Percentiles rank a stretch among this genome's conserved stretches.
These are phyloP conservation scores for Malus asiatica DNA, from an alignment of 306 rosid genomes.

Conservation along the genomic window DNA sequence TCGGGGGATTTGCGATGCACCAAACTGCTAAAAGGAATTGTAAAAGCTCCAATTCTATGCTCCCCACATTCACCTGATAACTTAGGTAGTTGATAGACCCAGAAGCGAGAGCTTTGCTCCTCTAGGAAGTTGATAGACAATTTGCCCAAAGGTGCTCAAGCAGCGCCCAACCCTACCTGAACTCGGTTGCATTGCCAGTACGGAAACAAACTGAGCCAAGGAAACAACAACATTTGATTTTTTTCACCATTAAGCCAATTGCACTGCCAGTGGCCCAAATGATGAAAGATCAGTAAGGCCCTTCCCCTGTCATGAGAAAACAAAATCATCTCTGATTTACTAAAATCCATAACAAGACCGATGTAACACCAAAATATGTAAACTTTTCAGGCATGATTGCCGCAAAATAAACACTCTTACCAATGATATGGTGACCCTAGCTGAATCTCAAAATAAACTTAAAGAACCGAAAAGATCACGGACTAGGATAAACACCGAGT, in stretches of 20 bases:
- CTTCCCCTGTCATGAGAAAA: slow-evolving; percentile 40
- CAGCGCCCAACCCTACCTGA: slow-evolving; percentile 30
- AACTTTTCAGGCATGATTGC: neutral
- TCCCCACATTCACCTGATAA: slow-evolving; percentile 24
- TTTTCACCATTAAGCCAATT: slow-evolving; percentile 64
- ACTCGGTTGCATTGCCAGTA: slow-evolving; percentile 32
- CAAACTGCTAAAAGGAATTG: slow-evolving; percentile 37
- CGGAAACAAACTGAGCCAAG: slow-evolving; percentile 62
- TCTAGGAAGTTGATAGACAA: slow-evolving; percentile 52
- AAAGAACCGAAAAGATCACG: neutral
- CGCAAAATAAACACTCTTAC: neutral
- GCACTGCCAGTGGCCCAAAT: slow-evolving; percentile 75
- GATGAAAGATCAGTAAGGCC: slow-evolving; percentile 65
- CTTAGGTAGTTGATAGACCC: slow-evolving; percentile 48
- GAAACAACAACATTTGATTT: slow-evolving; percentile 68
- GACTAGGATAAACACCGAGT: neutral
- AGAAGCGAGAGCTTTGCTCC: slow-evolving; percentile 66
- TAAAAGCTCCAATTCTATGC: slow-evolving; percentile 34
- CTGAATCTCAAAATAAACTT: neutral
- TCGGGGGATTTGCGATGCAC: slow-evolving; percentile 22
- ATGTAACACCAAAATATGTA: neutral
- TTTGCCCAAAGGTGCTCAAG: slow-evolving; percentile 65
- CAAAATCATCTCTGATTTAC: neutral
- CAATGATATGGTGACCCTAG: neutral
- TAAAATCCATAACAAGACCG: neutral